Evolutionary conservation across 257 asterid genomes (phyloP).

Genomic region (Scutellaria minor): DNA sequence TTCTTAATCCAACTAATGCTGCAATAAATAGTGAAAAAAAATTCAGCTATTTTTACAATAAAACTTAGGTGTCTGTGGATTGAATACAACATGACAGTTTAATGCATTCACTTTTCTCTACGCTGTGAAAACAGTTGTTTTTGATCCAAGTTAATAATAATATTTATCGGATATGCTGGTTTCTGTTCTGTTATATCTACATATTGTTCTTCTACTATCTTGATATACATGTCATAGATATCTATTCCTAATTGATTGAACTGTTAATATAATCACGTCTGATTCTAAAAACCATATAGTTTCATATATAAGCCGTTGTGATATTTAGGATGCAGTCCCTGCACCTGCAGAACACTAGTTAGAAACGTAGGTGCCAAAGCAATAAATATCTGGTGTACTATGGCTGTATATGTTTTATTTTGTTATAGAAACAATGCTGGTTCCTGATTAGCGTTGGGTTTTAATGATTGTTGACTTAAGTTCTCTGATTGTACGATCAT

Average conservation of each 20-base stretch:
- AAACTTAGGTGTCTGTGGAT: slow-evolving; percentile 20
- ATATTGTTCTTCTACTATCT: not conserved
- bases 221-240: slow-evolving; percentile 1
- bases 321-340: not conserved
- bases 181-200: not conserved
- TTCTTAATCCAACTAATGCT: slow-evolving; percentile 25
- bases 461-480: slow-evolving; percentile 1
- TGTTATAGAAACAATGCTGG: not conserved
- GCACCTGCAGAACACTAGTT: not conserved
- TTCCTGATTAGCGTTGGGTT: slow-evolving; percentile 6
- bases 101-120: slow-evolving; percentile 24
- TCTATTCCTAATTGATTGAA: not conserved
- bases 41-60: slow-evolving; percentile 34
- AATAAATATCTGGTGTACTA: not conserved
- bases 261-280: not conserved
- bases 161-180: slow-evolving; percentile 27
- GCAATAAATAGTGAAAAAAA: slow-evolving; percentile 36
- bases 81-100: slow-evolving; percentile 16
- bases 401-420: not conserved
- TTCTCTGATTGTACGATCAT: no score
- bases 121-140: not conserved
- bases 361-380: not conserved
- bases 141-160: slow-evolving; percentile 30
- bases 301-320: not conserved
- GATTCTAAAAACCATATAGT: not conserved